Conservation (phyloP, 2,329 filamentous ascomycete genomes). For the Fusarium avenaceum region DNA sequence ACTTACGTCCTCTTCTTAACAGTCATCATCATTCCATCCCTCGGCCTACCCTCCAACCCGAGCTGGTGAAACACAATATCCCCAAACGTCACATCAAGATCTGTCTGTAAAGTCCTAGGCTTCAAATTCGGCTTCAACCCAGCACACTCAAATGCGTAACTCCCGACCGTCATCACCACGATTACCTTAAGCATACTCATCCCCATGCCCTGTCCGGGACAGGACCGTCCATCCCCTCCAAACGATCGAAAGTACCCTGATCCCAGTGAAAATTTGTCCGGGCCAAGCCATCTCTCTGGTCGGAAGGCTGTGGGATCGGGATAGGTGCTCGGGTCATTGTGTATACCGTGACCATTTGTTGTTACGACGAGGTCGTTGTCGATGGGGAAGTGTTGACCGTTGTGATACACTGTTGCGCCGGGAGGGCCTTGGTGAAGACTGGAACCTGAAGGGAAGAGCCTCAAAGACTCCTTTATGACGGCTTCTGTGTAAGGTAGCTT, state of each 20-base stretch:
- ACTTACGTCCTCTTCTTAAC: constrained; percentile 12
- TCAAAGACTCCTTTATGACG: constrained; percentile 19
- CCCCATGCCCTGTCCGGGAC: constrained; percentile 55
- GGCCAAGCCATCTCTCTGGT: constrained; percentile 25
- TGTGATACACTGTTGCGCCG: not conserved
- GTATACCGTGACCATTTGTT: constrained; percentile 17
- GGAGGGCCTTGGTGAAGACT: constrained; percentile 4
- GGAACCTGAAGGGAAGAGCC: constrained; percentile 27
- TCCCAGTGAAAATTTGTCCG: constrained; percentile 6
- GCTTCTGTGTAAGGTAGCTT: constrained; percentile 25
- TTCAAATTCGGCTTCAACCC: constrained; percentile 24
- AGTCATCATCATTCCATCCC: constrained; percentile 45
- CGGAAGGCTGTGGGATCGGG: not conserved
- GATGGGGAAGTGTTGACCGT: constrained; percentile 16
- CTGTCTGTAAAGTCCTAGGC: constrained; percentile 40
- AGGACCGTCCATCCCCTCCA: constrained; percentile 54
- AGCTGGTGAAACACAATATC: constrained; percentile 45
- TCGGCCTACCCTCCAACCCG: constrained; percentile 38
- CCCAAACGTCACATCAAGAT: constrained; percentile 45
- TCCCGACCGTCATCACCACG: constrained; percentile 40
- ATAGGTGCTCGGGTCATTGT: constrained; percentile 19
- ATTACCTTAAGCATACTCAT: constrained; percentile 53
- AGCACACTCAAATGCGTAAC: constrained; percentile 47
- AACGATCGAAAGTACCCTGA: constrained; percentile 50
- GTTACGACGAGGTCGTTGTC: constrained; percentile 15